Percentiles rank a stretch among this genome's conserved stretches.
These are phyloP conservation scores for Arthrinium puccinioides DNA, from an alignment of 2,329 filamentous ascomycete genomes.

Conservation along the genomic window DNA sequence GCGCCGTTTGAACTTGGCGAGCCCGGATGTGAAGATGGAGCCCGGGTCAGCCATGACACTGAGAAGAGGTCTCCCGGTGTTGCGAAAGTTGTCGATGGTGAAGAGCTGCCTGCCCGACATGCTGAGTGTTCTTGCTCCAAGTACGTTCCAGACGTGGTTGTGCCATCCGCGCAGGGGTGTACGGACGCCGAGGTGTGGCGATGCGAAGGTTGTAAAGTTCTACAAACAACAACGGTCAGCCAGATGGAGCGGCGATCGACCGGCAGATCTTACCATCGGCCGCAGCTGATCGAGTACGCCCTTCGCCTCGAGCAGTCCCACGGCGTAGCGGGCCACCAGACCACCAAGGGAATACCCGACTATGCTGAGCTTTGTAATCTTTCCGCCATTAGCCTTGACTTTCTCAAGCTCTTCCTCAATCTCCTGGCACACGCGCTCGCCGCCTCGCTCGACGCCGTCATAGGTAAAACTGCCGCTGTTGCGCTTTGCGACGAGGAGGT, in stretches of 20 bases:
- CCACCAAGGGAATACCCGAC: conserved; percentile 88
- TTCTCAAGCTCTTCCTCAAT: conserved; percentile 56
- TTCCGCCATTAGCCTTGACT: conserved; percentile 55
- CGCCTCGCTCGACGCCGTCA: conserved; percentile 61
- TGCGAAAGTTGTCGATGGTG: conserved; percentile 75
- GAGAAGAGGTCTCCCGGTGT: conserved; percentile 73
- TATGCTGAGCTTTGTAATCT: conserved; percentile 75
- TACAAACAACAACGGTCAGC: conserved; percentile 18
- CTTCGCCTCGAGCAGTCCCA: conserved; percentile 75
- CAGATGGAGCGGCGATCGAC: not conserved
- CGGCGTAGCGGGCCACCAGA: conserved; percentile 75
- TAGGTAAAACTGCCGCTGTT: conserved; percentile 69
- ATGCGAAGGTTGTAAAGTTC: conserved; percentile 92
- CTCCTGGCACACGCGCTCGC: conserved; percentile 59
- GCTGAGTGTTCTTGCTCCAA: conserved; percentile 75
- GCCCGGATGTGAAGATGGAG: conserved; percentile 77
- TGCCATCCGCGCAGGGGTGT: conserved; percentile 60
- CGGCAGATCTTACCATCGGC: conserved; percentile 66
- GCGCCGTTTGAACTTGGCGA: conserved; percentile 68
- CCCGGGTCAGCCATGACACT: conserved; percentile 74
- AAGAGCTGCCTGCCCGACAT: conserved; percentile 84
- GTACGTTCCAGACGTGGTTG: conserved; percentile 69
- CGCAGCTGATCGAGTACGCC: conserved; percentile 73
- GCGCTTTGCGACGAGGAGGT: conserved; percentile 64
- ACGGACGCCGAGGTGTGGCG: conserved; percentile 72